Conservation (phyloP, 441 rosid genomes). For the Corymbia citriodora region DNA sequence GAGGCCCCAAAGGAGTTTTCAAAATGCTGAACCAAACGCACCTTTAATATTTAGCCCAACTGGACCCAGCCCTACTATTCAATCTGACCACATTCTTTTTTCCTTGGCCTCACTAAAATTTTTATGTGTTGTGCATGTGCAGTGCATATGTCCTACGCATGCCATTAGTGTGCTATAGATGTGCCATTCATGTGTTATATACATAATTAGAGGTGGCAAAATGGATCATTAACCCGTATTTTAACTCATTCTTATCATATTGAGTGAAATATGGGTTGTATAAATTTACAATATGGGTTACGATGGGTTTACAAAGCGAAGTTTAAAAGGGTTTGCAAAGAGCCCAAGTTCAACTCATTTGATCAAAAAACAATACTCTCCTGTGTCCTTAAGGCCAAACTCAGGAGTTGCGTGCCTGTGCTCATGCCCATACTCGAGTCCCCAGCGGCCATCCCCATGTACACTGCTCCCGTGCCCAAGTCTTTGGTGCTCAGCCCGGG, state of each 20-base stretch:
- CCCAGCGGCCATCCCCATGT: not conserved
- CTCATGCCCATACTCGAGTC: not conserved
- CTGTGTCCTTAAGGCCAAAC: not conserved
- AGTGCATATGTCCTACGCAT: not conserved
- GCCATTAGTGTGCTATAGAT: not conserved
- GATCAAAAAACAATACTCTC: not conserved
- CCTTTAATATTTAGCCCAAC: no score
- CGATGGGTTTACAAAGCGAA: rapidly evolving
- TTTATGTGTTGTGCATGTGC: not conserved
- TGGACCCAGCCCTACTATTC: not conserved
- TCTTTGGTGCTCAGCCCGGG: not conserved
- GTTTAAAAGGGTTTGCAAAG: not conserved
- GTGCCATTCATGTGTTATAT: not conserved
- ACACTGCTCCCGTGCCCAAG: not conserved
- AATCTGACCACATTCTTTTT: not conserved
- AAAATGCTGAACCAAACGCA: no score
- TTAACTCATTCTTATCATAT: not conserved
- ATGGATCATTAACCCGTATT: not conserved
- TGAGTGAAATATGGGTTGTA: not conserved
- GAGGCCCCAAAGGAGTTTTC: no score
- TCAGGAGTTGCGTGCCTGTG: not conserved
- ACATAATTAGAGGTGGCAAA: not conserved
- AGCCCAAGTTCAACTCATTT: not conserved
- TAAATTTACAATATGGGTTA: not conserved
- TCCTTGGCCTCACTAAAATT: not conserved